These are phyloP conservation scores for Verticillium zaregamsianum DNA, from an alignment of 2,329 filamentous ascomycete genomes.

Conservation along the genomic window DNA sequence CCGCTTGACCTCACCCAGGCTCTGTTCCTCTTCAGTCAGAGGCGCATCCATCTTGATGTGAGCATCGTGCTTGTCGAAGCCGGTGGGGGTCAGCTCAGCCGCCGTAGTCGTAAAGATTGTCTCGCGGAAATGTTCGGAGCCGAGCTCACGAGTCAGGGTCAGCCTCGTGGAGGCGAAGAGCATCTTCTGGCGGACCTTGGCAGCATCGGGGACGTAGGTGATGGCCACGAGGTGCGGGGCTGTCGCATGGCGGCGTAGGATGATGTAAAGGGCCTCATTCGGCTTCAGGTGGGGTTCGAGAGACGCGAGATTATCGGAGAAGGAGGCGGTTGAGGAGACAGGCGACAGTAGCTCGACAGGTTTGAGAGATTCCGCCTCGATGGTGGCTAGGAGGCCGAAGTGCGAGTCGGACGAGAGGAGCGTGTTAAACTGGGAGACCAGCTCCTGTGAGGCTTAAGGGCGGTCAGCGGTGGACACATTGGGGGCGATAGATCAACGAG, in stretches of 20 bases:
- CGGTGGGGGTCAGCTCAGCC: constrained; percentile 63
- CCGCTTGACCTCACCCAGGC: constrained; percentile 66
- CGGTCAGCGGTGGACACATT: background rate
- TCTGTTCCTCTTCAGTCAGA: constrained; percentile 73
- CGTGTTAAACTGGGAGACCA: constrained; percentile 67
- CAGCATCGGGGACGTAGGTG: constrained; percentile 75
- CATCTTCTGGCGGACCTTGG: constrained; percentile 82
- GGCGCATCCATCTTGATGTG: constrained; percentile 64
- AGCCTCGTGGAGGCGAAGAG: constrained; percentile 75
- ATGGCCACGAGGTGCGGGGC: constrained; percentile 61
- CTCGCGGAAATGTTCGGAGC: constrained; percentile 73
- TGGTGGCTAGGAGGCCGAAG: constrained; percentile 69
- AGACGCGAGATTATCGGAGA: constrained; percentile 59
- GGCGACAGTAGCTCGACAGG: constrained; percentile 54
- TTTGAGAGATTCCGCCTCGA: constrained; percentile 63
- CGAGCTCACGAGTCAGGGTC: constrained; percentile 71
- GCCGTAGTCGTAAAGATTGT: constrained; percentile 68
- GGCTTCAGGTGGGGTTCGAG: constrained; percentile 61
- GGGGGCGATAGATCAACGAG: background rate
- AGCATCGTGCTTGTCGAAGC: constrained; percentile 69
- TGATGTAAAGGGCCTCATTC: constrained; percentile 66
- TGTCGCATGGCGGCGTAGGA: constrained; percentile 63
- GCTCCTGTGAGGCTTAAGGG: constrained; percentile 66
- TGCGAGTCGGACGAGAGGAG: constrained; percentile 58
- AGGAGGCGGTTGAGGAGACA: constrained; percentile 48